phyloP scores from a whole-genome alignment of 495 filamentous ascomycete genomes.

The Glarea lozoyensis region DNA sequence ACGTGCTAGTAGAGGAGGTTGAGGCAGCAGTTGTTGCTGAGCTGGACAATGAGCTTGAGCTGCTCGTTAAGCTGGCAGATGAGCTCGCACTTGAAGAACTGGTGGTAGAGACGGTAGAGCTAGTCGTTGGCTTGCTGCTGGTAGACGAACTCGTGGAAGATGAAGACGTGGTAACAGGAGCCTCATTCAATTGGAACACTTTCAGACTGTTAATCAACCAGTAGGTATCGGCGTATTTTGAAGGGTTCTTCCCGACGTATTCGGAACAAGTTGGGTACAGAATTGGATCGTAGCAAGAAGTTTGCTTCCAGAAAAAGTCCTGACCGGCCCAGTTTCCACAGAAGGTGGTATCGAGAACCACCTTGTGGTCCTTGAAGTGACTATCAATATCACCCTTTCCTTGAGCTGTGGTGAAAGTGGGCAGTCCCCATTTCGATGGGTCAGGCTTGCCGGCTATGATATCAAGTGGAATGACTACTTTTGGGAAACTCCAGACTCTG shows the following conservation, averaged over 20 bases:
- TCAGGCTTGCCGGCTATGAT: conserved; percentile 39
- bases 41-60: neutral
- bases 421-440: conserved; percentile 50
- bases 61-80: neutral
- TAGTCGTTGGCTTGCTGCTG: neutral
- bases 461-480: conserved; percentile 35
- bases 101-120: neutral
- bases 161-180: neutral
- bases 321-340: conserved; percentile 79
- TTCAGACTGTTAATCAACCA: conserved; percentile 63
- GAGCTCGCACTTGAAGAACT: neutral
- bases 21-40: neutral
- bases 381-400: conserved; percentile 49
- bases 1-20: neutral
- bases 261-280: conserved; percentile 40
- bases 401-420: conserved; percentile 47
- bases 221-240: conserved; percentile 44
- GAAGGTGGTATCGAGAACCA: conserved; percentile 75
- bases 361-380: conserved; percentile 60
- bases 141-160: neutral
- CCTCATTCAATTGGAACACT: conserved; percentile 36
- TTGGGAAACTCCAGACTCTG: conserved; percentile 34
- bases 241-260: conserved; percentile 52
- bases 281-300: conserved; percentile 24
- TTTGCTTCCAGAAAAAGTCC: conserved; percentile 26